phyloP scores from a whole-genome alignment of 1,284 basidiomycete species.

The Retiboletus fuscus region DNA sequence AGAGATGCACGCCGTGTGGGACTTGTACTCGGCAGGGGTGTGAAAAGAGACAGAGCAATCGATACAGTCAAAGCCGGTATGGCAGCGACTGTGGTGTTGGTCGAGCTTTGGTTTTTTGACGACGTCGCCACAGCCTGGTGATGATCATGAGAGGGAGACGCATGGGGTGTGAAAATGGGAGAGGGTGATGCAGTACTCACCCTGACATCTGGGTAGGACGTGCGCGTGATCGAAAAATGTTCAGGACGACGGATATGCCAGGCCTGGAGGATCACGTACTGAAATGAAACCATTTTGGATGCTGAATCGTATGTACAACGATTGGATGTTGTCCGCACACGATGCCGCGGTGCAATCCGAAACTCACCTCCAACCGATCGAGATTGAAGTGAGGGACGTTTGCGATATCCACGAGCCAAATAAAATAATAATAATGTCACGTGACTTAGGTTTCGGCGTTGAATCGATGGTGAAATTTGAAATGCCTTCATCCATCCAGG shows the following conservation, averaged over 20 bases:
- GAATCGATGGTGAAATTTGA: no score
- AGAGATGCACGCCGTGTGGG: constrained; percentile 85
- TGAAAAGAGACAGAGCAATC: constrained; percentile 88
- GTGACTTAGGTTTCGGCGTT: not conserved
- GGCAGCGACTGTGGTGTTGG: constrained; percentile 70
- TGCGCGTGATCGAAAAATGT: not conserved
- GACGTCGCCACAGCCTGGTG: constrained; percentile 80
- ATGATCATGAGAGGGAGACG: not conserved
- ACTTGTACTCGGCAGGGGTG: constrained; percentile 80
- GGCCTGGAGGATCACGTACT: constrained; percentile 36
- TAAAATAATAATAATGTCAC: not conserved
- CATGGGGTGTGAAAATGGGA: not conserved
- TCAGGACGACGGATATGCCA: not conserved
- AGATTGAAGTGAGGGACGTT: not conserved
- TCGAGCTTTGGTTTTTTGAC: constrained; percentile 94
- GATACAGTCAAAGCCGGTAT: constrained; percentile 85
- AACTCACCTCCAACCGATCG: not conserved
- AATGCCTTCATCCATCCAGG: no score
- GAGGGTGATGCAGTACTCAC: constrained; percentile 21
- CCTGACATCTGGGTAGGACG: constrained; percentile 34
- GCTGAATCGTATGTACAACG: constrained; percentile 49
- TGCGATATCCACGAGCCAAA: not conserved
- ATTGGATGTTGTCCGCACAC: not conserved
- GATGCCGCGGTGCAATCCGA: not conserved
- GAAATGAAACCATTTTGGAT: constrained; percentile 49